Evolutionary conservation across 225 moss, liverwort and hornwort species (phyloP).

Genomic region (Marchantia polymorpha): DNA sequence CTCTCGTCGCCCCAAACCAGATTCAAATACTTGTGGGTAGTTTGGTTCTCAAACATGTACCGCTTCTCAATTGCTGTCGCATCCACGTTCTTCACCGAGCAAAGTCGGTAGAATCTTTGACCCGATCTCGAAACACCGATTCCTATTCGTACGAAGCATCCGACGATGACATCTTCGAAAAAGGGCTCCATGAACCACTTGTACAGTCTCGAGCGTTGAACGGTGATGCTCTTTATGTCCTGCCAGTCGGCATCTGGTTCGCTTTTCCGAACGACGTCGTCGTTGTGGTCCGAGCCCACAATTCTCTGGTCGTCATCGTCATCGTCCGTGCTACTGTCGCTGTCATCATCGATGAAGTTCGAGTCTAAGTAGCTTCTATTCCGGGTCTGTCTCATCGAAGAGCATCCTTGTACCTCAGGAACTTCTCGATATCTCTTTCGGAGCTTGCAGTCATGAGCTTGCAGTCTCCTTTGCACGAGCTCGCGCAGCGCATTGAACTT

Average conservation of each 20-base stretch:
- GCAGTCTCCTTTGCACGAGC: constrained; percentile 83
- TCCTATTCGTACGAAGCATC: constrained; percentile 85
- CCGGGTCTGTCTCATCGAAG: constrained; percentile 49
- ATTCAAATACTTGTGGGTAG: constrained; percentile 82
- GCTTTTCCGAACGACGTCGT: constrained; percentile 64
- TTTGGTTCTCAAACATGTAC: constrained; percentile 94
- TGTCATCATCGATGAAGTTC: constrained; percentile 77
- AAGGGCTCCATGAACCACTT: constrained; percentile 99
- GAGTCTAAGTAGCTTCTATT: constrained; percentile 58
- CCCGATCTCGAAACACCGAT: constrained; percentile 71
- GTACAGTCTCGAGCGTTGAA: constrained; percentile 88
- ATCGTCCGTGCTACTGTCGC: constrained; percentile 80
- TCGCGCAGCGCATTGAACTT: constrained; percentile 86
- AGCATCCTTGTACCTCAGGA: constrained; percentile 46
- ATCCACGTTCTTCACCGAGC: constrained; percentile 90
- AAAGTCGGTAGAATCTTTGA: constrained; percentile 86
- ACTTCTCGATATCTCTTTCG: constrained; percentile 70
- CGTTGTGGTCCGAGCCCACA: constrained; percentile 80
- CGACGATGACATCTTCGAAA: constrained; percentile 72
- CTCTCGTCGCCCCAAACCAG: constrained; percentile 82
- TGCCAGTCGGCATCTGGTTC: constrained; percentile 60
- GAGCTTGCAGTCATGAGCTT: constrained; percentile 70
- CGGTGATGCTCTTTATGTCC: constrained; percentile 77
- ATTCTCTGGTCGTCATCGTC: constrained; percentile 67
- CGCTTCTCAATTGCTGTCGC: constrained; percentile 81